A percentile compares a stretch with the other conserved stretches of the same genome.
Conservation (phyloP, 2,329 filamentous ascomycete species). For the Trichoderma pleuroti region DNA sequence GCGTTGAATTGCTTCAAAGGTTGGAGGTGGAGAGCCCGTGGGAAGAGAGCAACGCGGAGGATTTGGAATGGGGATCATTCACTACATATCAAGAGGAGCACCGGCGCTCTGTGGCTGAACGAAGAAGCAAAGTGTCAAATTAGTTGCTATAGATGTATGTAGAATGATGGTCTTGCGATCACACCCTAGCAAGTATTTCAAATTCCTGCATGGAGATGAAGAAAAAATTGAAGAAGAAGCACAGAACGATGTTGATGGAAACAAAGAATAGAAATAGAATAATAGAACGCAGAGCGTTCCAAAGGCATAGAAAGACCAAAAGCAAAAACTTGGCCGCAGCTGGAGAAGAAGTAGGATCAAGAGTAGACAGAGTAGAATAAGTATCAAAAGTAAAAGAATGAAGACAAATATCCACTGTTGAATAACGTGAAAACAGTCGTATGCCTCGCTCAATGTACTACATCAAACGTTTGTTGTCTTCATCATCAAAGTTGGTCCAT, state of each 20-base stretch:
- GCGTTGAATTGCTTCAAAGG: slow-evolving; percentile 22
- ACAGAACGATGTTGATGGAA: neutral
- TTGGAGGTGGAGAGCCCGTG: slow-evolving; percentile 24
- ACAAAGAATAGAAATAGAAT: neutral
- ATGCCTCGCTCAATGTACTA: neutral
- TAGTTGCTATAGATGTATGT: neutral
- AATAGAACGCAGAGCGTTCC: neutral
- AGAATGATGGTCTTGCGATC: neutral
- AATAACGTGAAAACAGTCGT: neutral
- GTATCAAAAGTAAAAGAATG: neutral
- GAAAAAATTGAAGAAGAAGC: neutral
- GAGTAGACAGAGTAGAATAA: neutral
- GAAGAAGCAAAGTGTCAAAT: neutral
- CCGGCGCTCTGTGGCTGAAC: neutral
- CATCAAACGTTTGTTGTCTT: neutral
- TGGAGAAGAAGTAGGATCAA: neutral
- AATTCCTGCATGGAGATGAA: neutral
- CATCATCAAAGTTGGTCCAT: neutral
- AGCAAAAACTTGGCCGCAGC: neutral
- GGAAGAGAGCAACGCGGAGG: slow-evolving; percentile 24
- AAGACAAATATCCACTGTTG: neutral
- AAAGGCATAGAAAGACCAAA: neutral
- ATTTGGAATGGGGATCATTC: neutral
- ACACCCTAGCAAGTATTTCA: neutral
- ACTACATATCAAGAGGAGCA: neutral